phyloP scores from a whole-genome alignment of 2,329 filamentous ascomycete species.

The Metarhizium anisopliae region DNA sequence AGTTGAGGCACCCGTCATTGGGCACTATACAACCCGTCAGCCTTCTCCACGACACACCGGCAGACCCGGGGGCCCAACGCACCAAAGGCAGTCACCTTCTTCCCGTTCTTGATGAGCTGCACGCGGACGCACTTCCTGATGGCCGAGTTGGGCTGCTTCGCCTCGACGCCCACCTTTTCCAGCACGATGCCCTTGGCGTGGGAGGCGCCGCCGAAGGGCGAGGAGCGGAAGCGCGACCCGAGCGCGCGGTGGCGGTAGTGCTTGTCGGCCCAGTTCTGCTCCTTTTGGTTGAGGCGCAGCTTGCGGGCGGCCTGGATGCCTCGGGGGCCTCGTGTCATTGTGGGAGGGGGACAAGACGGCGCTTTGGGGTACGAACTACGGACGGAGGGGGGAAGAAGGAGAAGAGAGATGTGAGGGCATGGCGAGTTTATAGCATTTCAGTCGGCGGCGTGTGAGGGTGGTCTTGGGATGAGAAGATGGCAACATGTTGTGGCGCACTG shows the following conservation, averaged over 20 bases:
- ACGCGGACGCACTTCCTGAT: constrained; percentile 99
- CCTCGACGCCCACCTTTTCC: constrained; percentile 99
- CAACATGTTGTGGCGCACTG: too few relatives aligned
- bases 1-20: constrained; percentile 99
- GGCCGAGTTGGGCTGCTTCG: constrained; percentile 99
- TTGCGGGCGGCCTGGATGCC: constrained; percentile 99
- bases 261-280: constrained; percentile 99
- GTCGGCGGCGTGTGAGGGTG: too few relatives aligned
- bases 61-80: constrained; percentile 32
- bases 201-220: constrained; percentile 97
- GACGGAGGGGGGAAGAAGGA: too few relatives aligned
- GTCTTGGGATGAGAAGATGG: too few relatives aligned
- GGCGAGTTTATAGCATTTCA: too few relatives aligned
- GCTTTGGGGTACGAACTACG: too few relatives aligned
- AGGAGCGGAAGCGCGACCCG: constrained; percentile 99
- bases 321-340: constrained; percentile 48
- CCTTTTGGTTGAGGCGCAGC: constrained; percentile 94
- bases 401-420: too few relatives aligned
- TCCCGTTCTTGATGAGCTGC: constrained; percentile 99
- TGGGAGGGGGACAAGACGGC: too few relatives aligned
- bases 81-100: constrained; percentile 99
- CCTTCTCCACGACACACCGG: too few relatives aligned
- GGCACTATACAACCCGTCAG: constrained; percentile 55
- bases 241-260: constrained; percentile 61
- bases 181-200: constrained; percentile 99